phyloP scores from a whole-genome alignment of 192 early-diverging fungal genomes.

The Linnemannia zychae region DNA sequence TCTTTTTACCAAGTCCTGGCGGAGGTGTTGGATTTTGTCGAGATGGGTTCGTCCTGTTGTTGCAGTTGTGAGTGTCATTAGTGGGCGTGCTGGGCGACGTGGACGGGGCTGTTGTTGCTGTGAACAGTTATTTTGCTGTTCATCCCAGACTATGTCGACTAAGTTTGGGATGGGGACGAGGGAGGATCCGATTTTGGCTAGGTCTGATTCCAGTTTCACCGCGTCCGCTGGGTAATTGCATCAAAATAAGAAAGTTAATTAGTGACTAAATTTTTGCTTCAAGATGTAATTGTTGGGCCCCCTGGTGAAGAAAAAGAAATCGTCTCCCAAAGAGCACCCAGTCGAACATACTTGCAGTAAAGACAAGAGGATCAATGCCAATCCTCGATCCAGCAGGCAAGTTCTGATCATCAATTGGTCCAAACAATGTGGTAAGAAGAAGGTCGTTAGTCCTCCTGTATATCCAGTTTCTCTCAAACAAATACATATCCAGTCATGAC shows the following conservation, averaged over 20 bases:
- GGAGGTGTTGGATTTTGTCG: slow-evolving; percentile 82
- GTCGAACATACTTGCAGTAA: slow-evolving; percentile 71
- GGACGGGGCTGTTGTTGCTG: slow-evolving; percentile 65
- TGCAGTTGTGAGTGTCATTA: slow-evolving; percentile 27
- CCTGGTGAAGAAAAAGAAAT: too few relatives aligned
- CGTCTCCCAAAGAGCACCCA: too few relatives aligned
- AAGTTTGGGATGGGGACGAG: slow-evolving; percentile 84
- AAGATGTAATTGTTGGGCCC: too few relatives aligned
- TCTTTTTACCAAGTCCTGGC: slow-evolving; percentile 71
- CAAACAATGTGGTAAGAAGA: neutral
- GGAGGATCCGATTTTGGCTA: slow-evolving; percentile 70
- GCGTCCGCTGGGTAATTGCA: slow-evolving; percentile 61
- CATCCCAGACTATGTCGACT: slow-evolving; percentile 88
- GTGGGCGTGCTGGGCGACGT: slow-evolving; percentile 63
- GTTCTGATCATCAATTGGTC: slow-evolving; percentile 43
- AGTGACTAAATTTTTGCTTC: neutral
- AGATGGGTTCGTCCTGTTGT: slow-evolving; percentile 44
- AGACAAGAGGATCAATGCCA: slow-evolving; percentile 90
- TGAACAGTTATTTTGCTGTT: neutral
- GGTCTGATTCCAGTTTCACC: slow-evolving; percentile 61
- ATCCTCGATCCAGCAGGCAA: slow-evolving; percentile 80
- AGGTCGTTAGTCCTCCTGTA: neutral
- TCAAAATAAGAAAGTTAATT: neutral
- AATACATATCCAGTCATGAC: neutral
- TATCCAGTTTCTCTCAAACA: neutral